Percentiles rank a stretch among this genome's conserved stretches.
Conservation (phyloP, 1,284 basidiomycete species). For the Ceraceosorus guamensis region DNA sequence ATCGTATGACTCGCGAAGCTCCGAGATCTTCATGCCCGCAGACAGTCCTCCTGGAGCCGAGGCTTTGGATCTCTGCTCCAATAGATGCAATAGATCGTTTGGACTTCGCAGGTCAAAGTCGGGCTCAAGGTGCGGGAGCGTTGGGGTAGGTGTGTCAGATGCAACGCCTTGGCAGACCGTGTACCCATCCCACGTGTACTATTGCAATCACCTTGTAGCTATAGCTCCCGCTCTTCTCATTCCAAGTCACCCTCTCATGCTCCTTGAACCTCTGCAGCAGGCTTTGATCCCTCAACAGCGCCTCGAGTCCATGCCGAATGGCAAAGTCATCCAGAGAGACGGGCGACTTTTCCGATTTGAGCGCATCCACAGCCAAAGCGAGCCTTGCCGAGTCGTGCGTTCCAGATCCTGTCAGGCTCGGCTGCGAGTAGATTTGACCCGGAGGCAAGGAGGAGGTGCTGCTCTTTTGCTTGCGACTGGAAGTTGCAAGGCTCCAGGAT, state of each 20-base stretch:
- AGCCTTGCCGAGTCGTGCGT: slow-evolving; percentile 77
- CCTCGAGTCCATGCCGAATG: slow-evolving; percentile 65
- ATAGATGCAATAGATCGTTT: slow-evolving; percentile 68
- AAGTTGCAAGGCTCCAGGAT: too few relatives aligned
- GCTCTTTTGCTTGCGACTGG: too few relatives aligned
- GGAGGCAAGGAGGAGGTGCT: too few relatives aligned
- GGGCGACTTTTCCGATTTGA: slow-evolving; percentile 61
- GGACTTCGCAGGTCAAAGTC: slow-evolving; percentile 79
- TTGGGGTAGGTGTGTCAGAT: too few relatives aligned
- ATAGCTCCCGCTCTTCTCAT: slow-evolving; percentile 68
- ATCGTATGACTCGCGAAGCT: slow-evolving; percentile 81
- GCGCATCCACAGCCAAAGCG: slow-evolving; percentile 70
- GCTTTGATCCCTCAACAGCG: slow-evolving; percentile 60
- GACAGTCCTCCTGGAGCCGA: slow-evolving; percentile 18
- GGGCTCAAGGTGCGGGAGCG: too few relatives aligned
- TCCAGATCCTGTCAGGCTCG: slow-evolving; percentile 72
- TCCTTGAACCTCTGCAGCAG: slow-evolving; percentile 69
- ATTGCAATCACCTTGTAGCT: slow-evolving; percentile 62
- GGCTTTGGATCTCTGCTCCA: slow-evolving; percentile 48
- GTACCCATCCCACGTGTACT: neutral
- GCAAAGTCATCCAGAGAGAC: slow-evolving; percentile 78
- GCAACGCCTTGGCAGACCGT: too few relatives aligned
- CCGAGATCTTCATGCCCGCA: slow-evolving; percentile 68
- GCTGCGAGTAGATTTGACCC: slow-evolving; percentile 65
- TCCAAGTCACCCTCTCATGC: slow-evolving; percentile 70